Percentiles rank a stretch among this genome's conserved stretches.
phyloP scores from a whole-genome alignment of 352 stramenopile genomes.

The Phytophthora sansomeana region DNA sequence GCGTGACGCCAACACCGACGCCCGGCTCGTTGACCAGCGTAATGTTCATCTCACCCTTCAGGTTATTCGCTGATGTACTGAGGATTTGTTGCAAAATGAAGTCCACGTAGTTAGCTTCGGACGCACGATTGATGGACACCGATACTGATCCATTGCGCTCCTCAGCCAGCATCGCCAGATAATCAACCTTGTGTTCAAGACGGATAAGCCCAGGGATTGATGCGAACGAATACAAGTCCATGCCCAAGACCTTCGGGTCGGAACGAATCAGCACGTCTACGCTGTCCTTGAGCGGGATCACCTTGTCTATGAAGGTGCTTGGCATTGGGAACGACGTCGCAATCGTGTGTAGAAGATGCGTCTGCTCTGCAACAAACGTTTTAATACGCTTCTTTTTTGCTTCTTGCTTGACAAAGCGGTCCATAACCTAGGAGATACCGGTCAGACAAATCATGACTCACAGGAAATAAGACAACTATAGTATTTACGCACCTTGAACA shows the following conservation, averaged over 20 bases:
- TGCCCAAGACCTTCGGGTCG: slow-evolving; percentile 73
- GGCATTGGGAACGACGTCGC: slow-evolving; percentile 53
- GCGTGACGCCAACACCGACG: slow-evolving; percentile 66
- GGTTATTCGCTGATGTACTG: slow-evolving; percentile 47
- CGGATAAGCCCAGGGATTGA: slow-evolving; percentile 48
- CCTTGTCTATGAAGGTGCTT: slow-evolving; percentile 40
- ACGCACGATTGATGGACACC: slow-evolving; percentile 69
- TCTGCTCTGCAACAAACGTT: slow-evolving; percentile 47
- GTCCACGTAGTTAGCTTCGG: slow-evolving; percentile 68
- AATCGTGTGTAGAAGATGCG: slow-evolving; percentile 60
- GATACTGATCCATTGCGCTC: slow-evolving; percentile 59
- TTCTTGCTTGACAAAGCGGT: slow-evolving; percentile 64
- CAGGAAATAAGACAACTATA: not conserved
- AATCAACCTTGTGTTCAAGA: slow-evolving; percentile 84
- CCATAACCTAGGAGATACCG: slow-evolving; percentile 41
- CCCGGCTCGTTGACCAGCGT: slow-evolving; percentile 75
- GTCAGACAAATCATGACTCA: not conserved
- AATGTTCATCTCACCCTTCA: slow-evolving; percentile 73
- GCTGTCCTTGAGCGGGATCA: slow-evolving; percentile 52
- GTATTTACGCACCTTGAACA: slow-evolving; percentile 45
- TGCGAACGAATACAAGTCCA: slow-evolving; percentile 75
- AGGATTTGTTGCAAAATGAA: slow-evolving; percentile 79
- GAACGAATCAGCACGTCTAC: slow-evolving; percentile 71
- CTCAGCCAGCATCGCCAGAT: slow-evolving; percentile 67
- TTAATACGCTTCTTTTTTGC: slow-evolving; percentile 54